These are phyloP conservation scores for Rhodotorula graminis DNA, from an alignment of 768 basidiomycete genomes.

Conservation along the genomic window DNA sequence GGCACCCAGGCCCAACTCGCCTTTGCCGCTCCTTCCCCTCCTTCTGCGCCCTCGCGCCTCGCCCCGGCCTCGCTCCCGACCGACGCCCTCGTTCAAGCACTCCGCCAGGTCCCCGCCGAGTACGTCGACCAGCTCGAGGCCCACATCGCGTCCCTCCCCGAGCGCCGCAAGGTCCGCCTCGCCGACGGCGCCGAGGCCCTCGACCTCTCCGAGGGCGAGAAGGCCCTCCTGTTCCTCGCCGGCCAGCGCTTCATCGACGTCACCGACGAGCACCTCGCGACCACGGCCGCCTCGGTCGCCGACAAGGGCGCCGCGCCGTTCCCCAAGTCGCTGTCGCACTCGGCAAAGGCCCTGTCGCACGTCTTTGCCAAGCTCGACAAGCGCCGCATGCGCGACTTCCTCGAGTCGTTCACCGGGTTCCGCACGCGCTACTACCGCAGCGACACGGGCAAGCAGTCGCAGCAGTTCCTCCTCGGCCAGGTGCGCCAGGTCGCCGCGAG, in stretches of 20 bases:
- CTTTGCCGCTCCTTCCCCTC: conserved; percentile 5
- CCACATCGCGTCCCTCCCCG: conserved; percentile 35
- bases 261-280: conserved; percentile 28
- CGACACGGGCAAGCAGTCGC: conserved; percentile 48
- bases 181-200: conserved; percentile 5
- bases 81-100: not conserved
- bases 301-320: conserved; percentile 21
- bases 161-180: conserved; percentile 29
- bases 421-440: conserved; percentile 50
- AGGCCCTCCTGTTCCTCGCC: conserved; percentile 34
- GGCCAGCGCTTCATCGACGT: conserved; percentile 39
- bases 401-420: conserved; percentile 42
- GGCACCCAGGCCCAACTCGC: conserved; percentile 9
- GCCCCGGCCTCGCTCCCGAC: not conserved
- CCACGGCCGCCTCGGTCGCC: not conserved
- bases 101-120: conserved; percentile 1
- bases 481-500: conserved; percentile 43
- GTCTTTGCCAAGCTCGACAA: conserved; percentile 32
- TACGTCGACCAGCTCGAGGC: conserved; percentile 17
- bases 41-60: not conserved
- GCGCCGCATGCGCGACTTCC: conserved; percentile 30
- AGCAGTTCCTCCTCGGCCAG: conserved; percentile 48
- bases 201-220: conserved; percentile 40
- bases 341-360: conserved; percentile 7
- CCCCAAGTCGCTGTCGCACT: conserved; percentile 30